Base-by-base conservation (phyloP, 371 early-diverging fungal genomes). In the Mucor mucedo region DNA sequence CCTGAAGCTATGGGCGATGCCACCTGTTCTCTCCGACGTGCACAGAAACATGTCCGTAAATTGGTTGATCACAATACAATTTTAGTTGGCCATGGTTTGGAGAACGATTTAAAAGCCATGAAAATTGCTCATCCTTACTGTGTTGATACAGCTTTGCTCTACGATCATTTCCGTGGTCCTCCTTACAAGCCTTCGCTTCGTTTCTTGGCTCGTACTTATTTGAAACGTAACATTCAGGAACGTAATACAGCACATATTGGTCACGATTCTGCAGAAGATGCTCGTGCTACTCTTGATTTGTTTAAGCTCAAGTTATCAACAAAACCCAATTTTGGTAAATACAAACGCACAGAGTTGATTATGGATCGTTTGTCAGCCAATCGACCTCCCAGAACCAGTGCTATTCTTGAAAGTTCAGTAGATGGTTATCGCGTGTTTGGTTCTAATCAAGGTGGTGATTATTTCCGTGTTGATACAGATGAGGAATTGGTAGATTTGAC, bases 231-330 rank as follows among this genome's bases (percentile, higher is more conserved):
- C 8, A 92, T 93, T 66, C 94, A 93, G 68, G 68, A 69, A 2
- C 62, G 69, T 30, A 64, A 73, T 50, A 59, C 66, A 27, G 65
- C 66, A 16, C 65, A n/a, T 52, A 27, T 71, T 11, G 92, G 91
- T 45, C 95, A 94, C 79, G 92, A 92, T 72, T 85, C 89, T 35
- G 73, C 79, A 16, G 92, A 93, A 76, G 95, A 94, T 80, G 91
- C 93, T 5, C 63, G 73, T 50, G 84, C 93, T 9, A 83, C 87
- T 13, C 66, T 94, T 62, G 92, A 93, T 61, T 63, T 94, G 5
- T 80, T 89, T 48, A 81, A 84, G 66, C 73, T 86, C 47, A 90
- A 87, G 55, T 35, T 89, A 32, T 47, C 69, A 30, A 75, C 81
- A 11, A 84, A 83, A 0, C 66, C 73, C 9, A 65, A 75, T 5